A percentile compares a stretch with the other conserved stretches of the same genome.
These are phyloP conservation scores for Paxillus rubicundulus DNA, from an alignment of 768 basidiomycete genomes.

Conservation along the genomic window DNA sequence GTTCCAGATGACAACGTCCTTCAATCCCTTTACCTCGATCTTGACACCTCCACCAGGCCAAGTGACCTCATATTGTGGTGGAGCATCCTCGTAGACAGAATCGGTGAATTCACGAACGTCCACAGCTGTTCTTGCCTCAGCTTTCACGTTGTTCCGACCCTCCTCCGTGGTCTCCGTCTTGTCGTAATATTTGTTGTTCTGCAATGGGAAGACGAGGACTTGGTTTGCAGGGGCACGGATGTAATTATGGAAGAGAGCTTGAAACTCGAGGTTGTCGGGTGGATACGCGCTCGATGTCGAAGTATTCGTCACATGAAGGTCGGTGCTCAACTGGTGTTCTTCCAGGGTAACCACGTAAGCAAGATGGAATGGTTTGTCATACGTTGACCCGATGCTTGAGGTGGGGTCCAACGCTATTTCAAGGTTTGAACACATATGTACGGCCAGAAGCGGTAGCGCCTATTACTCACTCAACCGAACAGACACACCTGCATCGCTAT, in stretches of 20 bases:
- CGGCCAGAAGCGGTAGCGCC: neutral
- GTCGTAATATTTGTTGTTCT: conserved; percentile 68
- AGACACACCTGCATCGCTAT: conserved; percentile 70
- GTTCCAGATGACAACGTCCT: conserved; percentile 94
- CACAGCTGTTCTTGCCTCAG: conserved; percentile 60
- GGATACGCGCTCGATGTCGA: conserved; percentile 40
- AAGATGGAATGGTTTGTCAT: conserved; percentile 66
- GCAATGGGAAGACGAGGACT: conserved; percentile 62
- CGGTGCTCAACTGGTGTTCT: conserved; percentile 70
- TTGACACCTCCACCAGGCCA: conserved; percentile 60
- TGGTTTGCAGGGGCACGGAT: conserved; percentile 61
- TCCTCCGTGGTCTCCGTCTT: conserved; percentile 68
- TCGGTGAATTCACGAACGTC: conserved; percentile 70
- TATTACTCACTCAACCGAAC: conserved; percentile 65
- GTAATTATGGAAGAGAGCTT: conserved; percentile 92
- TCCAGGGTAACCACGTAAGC: conserved; percentile 79
- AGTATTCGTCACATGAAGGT: conserved; percentile 78
- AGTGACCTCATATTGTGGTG: conserved; percentile 51
- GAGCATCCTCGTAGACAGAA: conserved; percentile 70
- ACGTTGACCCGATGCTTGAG: conserved; percentile 53
- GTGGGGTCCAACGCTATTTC: conserved; percentile 61
- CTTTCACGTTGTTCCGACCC: conserved; percentile 46
- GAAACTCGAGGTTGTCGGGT: conserved; percentile 68
- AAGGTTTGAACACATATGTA: conserved; percentile 4
- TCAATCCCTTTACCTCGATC: conserved; percentile 54